Evolutionary conservation across 768 basidiomycete genomes (phyloP).

Genomic region (Zangia roseola): DNA sequence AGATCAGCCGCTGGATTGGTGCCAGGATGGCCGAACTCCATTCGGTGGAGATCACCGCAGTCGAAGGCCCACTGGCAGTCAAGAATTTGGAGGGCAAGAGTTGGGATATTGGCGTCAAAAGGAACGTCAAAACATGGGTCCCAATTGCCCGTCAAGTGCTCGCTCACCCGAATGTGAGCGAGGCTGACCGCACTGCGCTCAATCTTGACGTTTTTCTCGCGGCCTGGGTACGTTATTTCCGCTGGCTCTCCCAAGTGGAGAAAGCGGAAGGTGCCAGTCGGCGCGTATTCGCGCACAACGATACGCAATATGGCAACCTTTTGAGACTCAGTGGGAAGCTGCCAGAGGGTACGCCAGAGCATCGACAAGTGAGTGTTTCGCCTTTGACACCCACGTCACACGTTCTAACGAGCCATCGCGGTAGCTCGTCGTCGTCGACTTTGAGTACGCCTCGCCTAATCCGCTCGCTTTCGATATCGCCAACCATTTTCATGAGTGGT

Average conservation of each 20-base stretch:
- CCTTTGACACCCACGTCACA: background rate
- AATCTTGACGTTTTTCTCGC: slow-evolving; percentile 61
- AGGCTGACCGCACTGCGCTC: slow-evolving; percentile 48
- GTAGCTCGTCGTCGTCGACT: slow-evolving; percentile 94
- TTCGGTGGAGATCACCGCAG: slow-evolving; percentile 75
- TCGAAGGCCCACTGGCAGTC: slow-evolving; percentile 47
- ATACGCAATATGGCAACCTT: slow-evolving; percentile 94
- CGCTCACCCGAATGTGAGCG: slow-evolving; percentile 50
- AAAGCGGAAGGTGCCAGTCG: slow-evolving; percentile 55
- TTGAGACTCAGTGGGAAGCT: slow-evolving; percentile 58
- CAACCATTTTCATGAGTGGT: slow-evolving; percentile 98
- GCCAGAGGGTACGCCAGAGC: slow-evolving; percentile 59
- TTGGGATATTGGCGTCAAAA: slow-evolving; percentile 59
- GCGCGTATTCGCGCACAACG: slow-evolving; percentile 88
- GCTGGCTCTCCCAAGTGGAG: slow-evolving; percentile 66
- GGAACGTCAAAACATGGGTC: slow-evolving; percentile 74
- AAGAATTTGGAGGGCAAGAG: slow-evolving; percentile 43
- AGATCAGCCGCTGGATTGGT: slow-evolving; percentile 84
- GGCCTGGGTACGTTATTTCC: slow-evolving; percentile 67
- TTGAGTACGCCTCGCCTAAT: slow-evolving; percentile 94
- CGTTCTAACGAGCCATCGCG: slow-evolving; percentile 13
- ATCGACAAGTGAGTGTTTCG: slow-evolving; percentile 62
- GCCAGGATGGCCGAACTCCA: slow-evolving; percentile 95
- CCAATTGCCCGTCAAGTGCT: slow-evolving; percentile 72
- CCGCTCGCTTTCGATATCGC: slow-evolving; percentile 94